Evolutionary conservation across 2,329 filamentous ascomycete species (phyloP), one percentile per base, ranked within the genome.

Genomic region (Xylariales sp.): DNA sequence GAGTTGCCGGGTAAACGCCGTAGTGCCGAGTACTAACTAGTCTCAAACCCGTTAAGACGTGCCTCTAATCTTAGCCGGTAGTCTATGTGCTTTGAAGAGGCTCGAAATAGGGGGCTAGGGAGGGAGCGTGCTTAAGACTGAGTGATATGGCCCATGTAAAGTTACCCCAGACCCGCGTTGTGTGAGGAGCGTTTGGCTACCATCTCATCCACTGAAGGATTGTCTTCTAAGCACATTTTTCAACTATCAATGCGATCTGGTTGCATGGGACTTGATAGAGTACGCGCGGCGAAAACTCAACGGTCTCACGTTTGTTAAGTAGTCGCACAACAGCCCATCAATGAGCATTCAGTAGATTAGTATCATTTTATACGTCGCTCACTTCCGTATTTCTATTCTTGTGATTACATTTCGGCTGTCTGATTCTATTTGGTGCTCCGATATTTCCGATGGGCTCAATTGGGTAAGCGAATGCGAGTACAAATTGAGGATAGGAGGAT

Each of bases 381-480:
- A 30, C 10, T 55, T 55, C 3, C 4, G 16, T 43, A 30, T 55
- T 23, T 41, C 39, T 41, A 28, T 23, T 36, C 23, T 55, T 41
- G 7, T 32, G 18, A 23, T 23, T 9, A 30, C 41, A 41, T 49
- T 32, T 63, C 3, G 16, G 5, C 8, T 50, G 57, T 39, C 39
- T 39, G 9, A 49, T 50, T 12, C 32, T 46, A 16, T 34, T 62
- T 39, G 43, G 43, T 54, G 30, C 32, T n/a, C 53, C 32, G 23
- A 48, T 58, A 59, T 28, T 23, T n/a, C 62, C 43, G 39, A 55
- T 62, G 46, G 53, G 55, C 39, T 14, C 30, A 57, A 32, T 39
- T 30, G 48, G 10, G 23, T 45, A 67, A 69, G 64, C 67, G 67
- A 69, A 62, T 69, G 67, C 59, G 67, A 69, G 52, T 36, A 41